Conservation (phyloP, 78 protist genomes). For the Dictyostelium capitatum region DNA sequence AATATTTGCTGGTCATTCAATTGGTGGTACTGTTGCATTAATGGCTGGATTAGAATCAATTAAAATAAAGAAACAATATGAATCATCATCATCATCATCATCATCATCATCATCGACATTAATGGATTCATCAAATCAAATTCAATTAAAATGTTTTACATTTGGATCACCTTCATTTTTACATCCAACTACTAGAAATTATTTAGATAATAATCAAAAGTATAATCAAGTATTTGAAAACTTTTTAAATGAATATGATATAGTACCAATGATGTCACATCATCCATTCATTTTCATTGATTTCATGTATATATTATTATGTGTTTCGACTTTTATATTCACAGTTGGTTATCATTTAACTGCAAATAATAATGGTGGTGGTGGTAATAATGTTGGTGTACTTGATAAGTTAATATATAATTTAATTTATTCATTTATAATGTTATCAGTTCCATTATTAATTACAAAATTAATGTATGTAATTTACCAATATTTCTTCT, state of each 20-base stretch:
- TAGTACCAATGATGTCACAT: slow-evolving; percentile 64
- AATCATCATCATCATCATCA: background rate
- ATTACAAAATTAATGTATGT: slow-evolving; percentile 4
- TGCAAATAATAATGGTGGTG: no score
- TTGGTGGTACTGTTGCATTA: slow-evolving; percentile 33
- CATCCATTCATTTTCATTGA: slow-evolving; percentile 46
- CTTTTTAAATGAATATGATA: slow-evolving; percentile 49
- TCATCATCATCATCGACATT: background rate
- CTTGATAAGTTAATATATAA: background rate
- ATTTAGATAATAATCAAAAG: background rate
- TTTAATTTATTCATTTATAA: background rate
- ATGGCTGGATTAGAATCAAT: slow-evolving; percentile 17
- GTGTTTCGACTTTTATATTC: background rate
- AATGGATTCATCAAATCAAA: background rate
- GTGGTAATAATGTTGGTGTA: no score
- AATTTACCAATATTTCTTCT: slow-evolving; percentile 13
- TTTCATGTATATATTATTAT: slow-evolving; percentile 21
- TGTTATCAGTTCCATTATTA: background rate
- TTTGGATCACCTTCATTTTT: slow-evolving; percentile 63
- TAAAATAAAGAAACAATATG: slow-evolving; percentile 3
- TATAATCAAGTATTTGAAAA: slow-evolving; percentile 32
- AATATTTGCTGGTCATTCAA: slow-evolving; percentile 67
- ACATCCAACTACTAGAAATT: background rate
- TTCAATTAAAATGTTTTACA: slow-evolving; percentile 15
- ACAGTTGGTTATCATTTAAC: slow-evolving; percentile 11